Conservation (phyloP, 805 yeast genomes). For the Hanseniaspora pseudoguilliermondii region DNA sequence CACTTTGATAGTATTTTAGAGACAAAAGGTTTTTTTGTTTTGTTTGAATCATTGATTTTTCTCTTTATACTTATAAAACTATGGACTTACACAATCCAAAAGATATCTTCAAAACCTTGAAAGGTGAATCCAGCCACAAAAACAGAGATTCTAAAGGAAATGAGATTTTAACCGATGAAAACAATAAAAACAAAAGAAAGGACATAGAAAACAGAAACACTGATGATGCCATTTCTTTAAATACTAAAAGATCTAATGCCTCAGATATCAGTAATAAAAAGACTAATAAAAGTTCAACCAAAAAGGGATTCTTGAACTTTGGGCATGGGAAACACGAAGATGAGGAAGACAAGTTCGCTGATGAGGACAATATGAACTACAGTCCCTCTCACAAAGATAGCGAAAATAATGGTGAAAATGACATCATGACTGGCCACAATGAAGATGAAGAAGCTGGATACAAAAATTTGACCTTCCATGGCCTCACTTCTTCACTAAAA, state of each 20-base stretch:
- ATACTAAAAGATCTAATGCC: not conserved
- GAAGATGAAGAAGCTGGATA: conserved; percentile 22
- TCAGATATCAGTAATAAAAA: not conserved
- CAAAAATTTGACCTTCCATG: conserved; percentile 24
- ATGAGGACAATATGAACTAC: conserved; percentile 11
- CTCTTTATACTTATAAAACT: not conserved
- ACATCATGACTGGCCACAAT: conserved; percentile 2
- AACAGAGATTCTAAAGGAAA: not conserved
- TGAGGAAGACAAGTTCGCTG: conserved; percentile 1
- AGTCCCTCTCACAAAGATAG: not conserved
- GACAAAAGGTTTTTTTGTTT: not conserved
- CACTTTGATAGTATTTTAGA: not conserved
- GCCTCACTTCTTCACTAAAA: conserved; percentile 23
- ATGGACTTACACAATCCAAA: conserved; percentile 7
- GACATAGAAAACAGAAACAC: not conserved
- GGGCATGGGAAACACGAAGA: not conserved
- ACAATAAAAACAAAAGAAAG: not conserved
- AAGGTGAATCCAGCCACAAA: not conserved
- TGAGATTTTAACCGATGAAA: not conserved
- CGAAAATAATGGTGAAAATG: not conserved
- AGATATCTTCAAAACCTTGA: not conserved
- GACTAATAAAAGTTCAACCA: not conserved
- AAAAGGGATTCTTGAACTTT: not conserved
- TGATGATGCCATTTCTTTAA: not conserved
- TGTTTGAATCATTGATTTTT: too few species aligned